phyloP scores from a whole-genome alignment of 2,329 filamentous ascomycete genomes.

The Nemania bipapillata region DNA sequence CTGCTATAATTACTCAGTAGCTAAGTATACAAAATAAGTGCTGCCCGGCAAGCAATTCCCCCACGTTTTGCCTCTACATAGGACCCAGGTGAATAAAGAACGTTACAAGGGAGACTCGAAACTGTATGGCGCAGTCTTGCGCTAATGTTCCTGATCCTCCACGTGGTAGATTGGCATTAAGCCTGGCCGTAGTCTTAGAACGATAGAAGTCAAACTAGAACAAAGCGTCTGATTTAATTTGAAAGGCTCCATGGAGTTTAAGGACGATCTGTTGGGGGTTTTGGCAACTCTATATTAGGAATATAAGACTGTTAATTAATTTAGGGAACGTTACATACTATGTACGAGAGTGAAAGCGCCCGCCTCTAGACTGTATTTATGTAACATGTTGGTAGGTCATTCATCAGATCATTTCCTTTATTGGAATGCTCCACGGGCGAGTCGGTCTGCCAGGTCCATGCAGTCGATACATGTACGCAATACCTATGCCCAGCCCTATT shows the following conservation, averaged over 20 bases:
- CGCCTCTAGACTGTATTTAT: too few species aligned
- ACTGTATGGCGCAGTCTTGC: neutral
- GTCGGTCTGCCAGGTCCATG: neutral
- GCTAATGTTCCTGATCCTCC: neutral
- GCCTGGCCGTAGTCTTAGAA: too few species aligned
- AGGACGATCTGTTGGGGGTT: too few species aligned
- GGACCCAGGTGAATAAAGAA: neutral
- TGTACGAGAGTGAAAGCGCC: too few species aligned
- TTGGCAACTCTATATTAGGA: too few species aligned
- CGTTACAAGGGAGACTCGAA: neutral
- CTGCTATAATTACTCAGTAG: neutral
- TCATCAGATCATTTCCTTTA: neutral
- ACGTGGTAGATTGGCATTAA: constrained; percentile 13
- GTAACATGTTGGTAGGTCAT: neutral
- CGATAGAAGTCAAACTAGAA: too few species aligned
- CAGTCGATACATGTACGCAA: too few species aligned
- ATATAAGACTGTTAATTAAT: too few species aligned
- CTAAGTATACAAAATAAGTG: neutral
- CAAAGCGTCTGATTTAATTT: too few species aligned
- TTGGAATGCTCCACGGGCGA: neutral
- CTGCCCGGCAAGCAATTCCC: neutral
- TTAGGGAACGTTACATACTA: too few species aligned
- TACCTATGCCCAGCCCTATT: neutral
- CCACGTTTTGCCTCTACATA: neutral
- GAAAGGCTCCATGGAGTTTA: too few species aligned